phyloP scores from a whole-genome alignment of 352 stramenopile species.

The Globisporangium radiosum region DNA sequence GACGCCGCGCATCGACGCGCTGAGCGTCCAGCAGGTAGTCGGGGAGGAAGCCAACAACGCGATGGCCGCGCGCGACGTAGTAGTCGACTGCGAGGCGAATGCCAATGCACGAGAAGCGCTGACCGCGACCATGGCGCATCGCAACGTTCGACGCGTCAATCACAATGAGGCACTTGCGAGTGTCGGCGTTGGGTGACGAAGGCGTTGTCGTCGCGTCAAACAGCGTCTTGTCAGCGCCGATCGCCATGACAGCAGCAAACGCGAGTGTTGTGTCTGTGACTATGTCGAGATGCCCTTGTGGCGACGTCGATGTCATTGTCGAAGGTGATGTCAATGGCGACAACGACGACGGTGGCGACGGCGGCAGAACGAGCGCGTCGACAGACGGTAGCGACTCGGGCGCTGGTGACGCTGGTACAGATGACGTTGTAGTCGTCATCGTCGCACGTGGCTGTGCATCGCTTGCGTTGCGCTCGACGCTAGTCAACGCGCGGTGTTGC shows the following conservation, averaged over 20 bases:
- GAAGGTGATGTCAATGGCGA: neutral
- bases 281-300: neutral
- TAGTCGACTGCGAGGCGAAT: slow-evolving; percentile 72
- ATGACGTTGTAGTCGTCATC: neutral
- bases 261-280: slow-evolving; percentile 5
- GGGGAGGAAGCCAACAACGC: slow-evolving; percentile 78
- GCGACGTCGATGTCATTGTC: slow-evolving; percentile 1
- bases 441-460: neutral
- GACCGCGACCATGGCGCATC: slow-evolving; percentile 71
- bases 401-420: neutral
- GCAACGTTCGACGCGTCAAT: slow-evolving; percentile 73
- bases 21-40: slow-evolving; percentile 72
- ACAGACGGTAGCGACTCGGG: neutral
- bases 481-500: neutral
- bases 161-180: slow-evolving; percentile 49
- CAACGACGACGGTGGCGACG: neutral
- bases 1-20: slow-evolving; percentile 31
- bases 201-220: slow-evolving; percentile 17
- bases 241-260: slow-evolving; percentile 40
- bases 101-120: slow-evolving; percentile 67
- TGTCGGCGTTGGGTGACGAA: slow-evolving; percentile 3
- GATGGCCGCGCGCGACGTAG: slow-evolving; percentile 59
- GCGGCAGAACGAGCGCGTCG: too few relatives aligned
- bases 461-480: neutral
- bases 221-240: slow-evolving; percentile 24